Conservation (phyloP, 306 rosid species). For the Phaseolus lunatus region DNA sequence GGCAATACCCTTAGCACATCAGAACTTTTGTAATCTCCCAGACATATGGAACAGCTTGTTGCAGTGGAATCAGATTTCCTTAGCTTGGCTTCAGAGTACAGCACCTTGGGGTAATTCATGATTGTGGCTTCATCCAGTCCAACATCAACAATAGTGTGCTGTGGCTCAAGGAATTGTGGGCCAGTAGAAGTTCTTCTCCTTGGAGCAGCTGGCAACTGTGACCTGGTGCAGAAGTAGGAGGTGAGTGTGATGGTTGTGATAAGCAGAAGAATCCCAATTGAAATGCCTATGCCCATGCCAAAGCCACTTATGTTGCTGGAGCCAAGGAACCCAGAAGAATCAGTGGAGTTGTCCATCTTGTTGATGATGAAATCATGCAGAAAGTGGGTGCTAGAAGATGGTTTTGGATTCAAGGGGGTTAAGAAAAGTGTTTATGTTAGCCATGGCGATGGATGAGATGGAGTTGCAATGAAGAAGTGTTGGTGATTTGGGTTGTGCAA, state of each 20-base stretch:
- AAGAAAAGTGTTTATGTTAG: slow-evolving; percentile 40
- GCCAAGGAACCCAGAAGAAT: slow-evolving; percentile 63
- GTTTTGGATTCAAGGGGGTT: slow-evolving; percentile 30
- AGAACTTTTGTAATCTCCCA: slow-evolving; percentile 70
- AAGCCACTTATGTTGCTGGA: slow-evolving; percentile 69
- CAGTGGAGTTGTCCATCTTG: slow-evolving; percentile 57
- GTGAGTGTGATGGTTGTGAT: slow-evolving; percentile 87
- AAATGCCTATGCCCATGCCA: slow-evolving; percentile 87
- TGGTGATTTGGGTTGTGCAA: slow-evolving; percentile 45
- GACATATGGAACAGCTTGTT: slow-evolving; percentile 82
- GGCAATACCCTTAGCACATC: slow-evolving; percentile 75
- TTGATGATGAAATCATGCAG: background rate
- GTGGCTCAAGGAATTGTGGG: slow-evolving; percentile 39
- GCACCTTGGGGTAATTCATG: slow-evolving; percentile 70
- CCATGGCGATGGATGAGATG: slow-evolving; percentile 47
- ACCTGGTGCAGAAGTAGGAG: slow-evolving; percentile 78
- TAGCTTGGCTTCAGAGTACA: slow-evolving; percentile 71
- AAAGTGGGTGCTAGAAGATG: background rate
- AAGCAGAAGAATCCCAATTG: slow-evolving; percentile 81
- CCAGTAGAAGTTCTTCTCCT: slow-evolving; percentile 10
- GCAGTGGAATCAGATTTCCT: slow-evolving; percentile 55
- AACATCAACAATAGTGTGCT: slow-evolving; percentile 60
- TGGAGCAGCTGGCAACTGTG: slow-evolving; percentile 31
- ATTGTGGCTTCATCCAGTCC: slow-evolving; percentile 81
- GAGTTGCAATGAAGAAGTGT: slow-evolving; percentile 16